Evolutionary conservation across 2,329 filamentous ascomycete genomes (phyloP), one percentile per base, ranked within the genome.

Genomic region (Boeremia exigua): DNA sequence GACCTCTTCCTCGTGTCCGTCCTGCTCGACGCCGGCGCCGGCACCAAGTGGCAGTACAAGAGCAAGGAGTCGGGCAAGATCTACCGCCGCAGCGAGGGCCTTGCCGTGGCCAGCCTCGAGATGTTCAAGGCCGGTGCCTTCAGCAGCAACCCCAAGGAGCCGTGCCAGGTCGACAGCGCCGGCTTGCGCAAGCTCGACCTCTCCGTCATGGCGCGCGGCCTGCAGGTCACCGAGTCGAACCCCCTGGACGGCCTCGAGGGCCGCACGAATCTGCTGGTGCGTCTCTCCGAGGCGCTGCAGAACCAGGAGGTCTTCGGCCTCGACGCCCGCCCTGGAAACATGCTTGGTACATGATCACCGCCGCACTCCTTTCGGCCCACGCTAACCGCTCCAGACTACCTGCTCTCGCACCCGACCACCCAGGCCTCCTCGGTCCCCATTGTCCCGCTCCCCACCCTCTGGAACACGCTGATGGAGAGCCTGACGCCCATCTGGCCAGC

Each of bases 61-160:
- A 96, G 92, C 72, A 88, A 88, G 60, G 92, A 96, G 71, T 96
- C 92, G 61, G 92, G 91, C 53, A 89, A 88, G 59, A 76, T 89
- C 36, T 98, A 94, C 77, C 83, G 86, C 48, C 87, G 95, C 46
- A 96, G 92, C 58, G 95, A 97, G 75, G 93, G 93, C 8, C 82
- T 97, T 51, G 93, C 93, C 8, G 87, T 89, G 9, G 87, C 87
- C 38, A 88, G 85, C 72, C 71, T 89, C 66, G 93, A 97, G 66
- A 96, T 97, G 93, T 97, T 96, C 84, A 96, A 96, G 78, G 82
- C 85, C 12, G 95, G 95, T 30, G 72, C 91, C 30, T 98, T 98
- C 78, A 96, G 92, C 62, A 90, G 92, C 75, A 86, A 94, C 71
- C 81, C 86, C 2, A 83, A 79, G 54, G 92, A 96, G 77, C 92